These are phyloP conservation scores for Lichtheimia hyalospora DNA, from an alignment of 371 early-diverging fungal species.

Conservation along the genomic window DNA sequence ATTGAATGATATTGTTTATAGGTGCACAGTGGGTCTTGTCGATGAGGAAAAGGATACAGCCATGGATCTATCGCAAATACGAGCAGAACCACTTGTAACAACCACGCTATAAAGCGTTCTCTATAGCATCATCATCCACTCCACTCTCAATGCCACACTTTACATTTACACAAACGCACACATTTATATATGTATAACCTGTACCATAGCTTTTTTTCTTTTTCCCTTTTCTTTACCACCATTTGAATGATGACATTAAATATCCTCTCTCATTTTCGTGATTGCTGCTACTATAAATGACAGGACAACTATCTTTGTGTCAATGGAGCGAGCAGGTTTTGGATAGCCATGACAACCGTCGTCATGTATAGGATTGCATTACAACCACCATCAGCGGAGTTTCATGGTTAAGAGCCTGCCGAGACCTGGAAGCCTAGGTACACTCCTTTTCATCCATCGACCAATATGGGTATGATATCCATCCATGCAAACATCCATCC, in stretches of 20 bases:
- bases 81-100: slow-evolving; percentile 42
- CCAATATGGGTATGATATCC: slow-evolving; percentile 10
- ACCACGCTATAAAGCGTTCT: neutral
- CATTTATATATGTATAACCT: neutral
- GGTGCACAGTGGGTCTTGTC: slow-evolving; percentile 47
- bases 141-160: neutral
- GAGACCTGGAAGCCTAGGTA: no score
- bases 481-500: slow-evolving; percentile 7
- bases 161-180: neutral
- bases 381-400: no score
- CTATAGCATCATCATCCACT: neutral
- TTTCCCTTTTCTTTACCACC: no score
- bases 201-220: no score
- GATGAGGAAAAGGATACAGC: slow-evolving; percentile 47
- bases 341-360: no score
- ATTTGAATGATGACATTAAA: no score
- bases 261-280: no score
- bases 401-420: no score
- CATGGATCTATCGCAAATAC: slow-evolving; percentile 40
- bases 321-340: no score
- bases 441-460: slow-evolving; percentile 9
- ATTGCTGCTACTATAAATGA: no score
- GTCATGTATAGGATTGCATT: no score
- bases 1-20: slow-evolving; percentile 11
- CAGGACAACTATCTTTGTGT: no score